Base-by-base conservation (phyloP, 192 early-diverging fungal species). In the Dissophora globulifera region DNA sequence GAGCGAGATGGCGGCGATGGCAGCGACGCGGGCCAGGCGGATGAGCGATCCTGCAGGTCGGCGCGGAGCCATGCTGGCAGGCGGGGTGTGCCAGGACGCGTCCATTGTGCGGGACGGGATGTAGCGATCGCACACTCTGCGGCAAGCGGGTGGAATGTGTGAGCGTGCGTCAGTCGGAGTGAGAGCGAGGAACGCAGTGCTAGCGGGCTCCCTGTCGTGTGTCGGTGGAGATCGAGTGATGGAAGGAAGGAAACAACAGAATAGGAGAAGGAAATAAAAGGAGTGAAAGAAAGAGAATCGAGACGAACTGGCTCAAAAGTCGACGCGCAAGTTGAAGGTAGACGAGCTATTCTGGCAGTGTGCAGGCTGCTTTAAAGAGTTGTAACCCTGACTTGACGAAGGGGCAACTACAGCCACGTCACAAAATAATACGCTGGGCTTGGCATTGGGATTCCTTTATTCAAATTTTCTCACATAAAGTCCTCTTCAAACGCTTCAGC, bases 401-500 rank as follows among this genome's bases (percentile, higher is more conserved):
- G n/a, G n/a, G n/a, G n/a, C n/a, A n/a, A n/a, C n/a, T n/a, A n/a
- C n/a, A n/a, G n/a, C 7, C 27, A 30, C 50, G 29, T 52, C 27
- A n/a, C n/a, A n/a, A n/a, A n/a, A n/a, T n/a, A n/a, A n/a, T n/a
- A n/a, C n/a, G n/a, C 19, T 22, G 31, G 53, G 19, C 31, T 22
- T 50, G 49, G 25, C 25, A 50, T 25, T 25, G 16, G 4, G 5
- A 7, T 26, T 20, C 49, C n/a, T 5, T 50, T 25, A 26, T 12
- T 17, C 43, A 45, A n/a, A 17, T 45, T n/a, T 27, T 26, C 12
- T 42, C 62, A 90, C 88, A 90, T 90, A 51, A 90, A 90, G 65
- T 90, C 88, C 1, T 90, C 88, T 52, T 90, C 88, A 42, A 79
- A 79, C 29, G 81, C 88, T 50, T 84, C 64, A 27, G 79, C 54